Base-by-base conservation (phyloP, 345 rosid species). In the Gynandropsis gynandra region DNA sequence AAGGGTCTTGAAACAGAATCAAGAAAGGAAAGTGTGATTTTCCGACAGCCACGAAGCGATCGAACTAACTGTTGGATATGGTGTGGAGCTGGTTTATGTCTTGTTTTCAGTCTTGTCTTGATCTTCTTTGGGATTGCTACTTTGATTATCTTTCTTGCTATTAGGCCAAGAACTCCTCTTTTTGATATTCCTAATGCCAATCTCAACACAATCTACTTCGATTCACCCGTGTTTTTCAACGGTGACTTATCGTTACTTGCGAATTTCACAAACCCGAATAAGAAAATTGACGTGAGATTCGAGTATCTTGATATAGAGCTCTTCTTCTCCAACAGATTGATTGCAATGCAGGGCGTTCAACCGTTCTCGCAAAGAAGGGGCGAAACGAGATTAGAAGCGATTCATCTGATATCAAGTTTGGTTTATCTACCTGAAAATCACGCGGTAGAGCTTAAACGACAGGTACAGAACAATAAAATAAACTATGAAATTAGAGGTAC, bases 91-190 rank as follows among this genome's bases (percentile, higher is more conserved):
- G 68, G 85, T 46, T 19, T 87, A 3, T 87, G 96, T 56, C 75
- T 84, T 54, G 33, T 87, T 43, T 87, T 90, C 61, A 84, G 96
- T 66, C 70, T 90, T 49, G 35, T 69, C 37, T 75, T 90, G 35
- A 87, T 90, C 74, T 56, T 87, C 61, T 79, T 84, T 35, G 95
- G 96, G 4, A 68, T 87, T 2, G 83, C 93, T 47, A 90, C 93
- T 47, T 47, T 82, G 67, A 76, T 84, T 31, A 67, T 87, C 59
- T 90, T 73, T 54, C 61, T 80, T 2, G 69, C 67, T 10, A 52
- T 87, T 29, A 90, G 62, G 55, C 96, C 98, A 8, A 79, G 67
- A 65, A 72, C 39, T 38, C 96, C 98, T 10, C 47, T 54, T 36
- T 90, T 87, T 37, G 98, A 90, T 67, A 79, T 77, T 50, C 70